phyloP scores from a whole-genome alignment of 305 asterid species.

The Solanum hybrid region DNA sequence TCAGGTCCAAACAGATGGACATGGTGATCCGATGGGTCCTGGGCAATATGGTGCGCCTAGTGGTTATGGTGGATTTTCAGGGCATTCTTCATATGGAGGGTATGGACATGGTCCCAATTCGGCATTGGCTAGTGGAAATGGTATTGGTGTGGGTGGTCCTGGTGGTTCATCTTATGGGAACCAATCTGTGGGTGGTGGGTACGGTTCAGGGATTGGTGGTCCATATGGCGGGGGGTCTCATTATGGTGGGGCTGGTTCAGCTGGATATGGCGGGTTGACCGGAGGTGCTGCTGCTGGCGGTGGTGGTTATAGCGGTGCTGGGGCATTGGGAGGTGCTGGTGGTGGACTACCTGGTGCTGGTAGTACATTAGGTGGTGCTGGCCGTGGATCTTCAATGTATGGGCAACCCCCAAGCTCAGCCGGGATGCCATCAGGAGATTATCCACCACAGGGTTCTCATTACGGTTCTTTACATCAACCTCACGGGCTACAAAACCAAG shows the following conservation, averaged over 20 bases:
- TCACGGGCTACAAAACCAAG: slow-evolving; percentile 53
- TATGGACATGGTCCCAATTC: slow-evolving; percentile 17
- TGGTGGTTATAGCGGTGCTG: slow-evolving; percentile 28
- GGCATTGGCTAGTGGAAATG: slow-evolving; percentile 16
- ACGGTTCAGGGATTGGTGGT: slow-evolving; percentile 36
- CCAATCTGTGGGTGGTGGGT: slow-evolving; percentile 44
- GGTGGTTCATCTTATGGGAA: slow-evolving; percentile 33
- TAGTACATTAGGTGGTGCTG: slow-evolving; percentile 23
- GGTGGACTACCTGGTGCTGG: slow-evolving; percentile 23
- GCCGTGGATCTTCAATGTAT: slow-evolving; percentile 50
- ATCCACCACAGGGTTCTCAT: slow-evolving; percentile 36
- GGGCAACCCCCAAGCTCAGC: slow-evolving; percentile 51
- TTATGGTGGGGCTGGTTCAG: slow-evolving; percentile 39
- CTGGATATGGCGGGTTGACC: slow-evolving; percentile 38
- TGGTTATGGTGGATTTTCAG: slow-evolving; percentile 27
- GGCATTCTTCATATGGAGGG: slow-evolving; percentile 11
- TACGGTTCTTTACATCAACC: slow-evolving; percentile 45
- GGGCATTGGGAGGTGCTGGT: slow-evolving; percentile 27
- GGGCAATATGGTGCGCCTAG: slow-evolving; percentile 36
- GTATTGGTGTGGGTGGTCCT: slow-evolving; percentile 36
- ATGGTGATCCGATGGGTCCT: slow-evolving; percentile 36
- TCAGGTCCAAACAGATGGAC: slow-evolving; percentile 26
- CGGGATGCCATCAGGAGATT: slow-evolving; percentile 46
- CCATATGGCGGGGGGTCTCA: slow-evolving; percentile 46
- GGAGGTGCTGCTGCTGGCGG: slow-evolving; percentile 20